Base-by-base conservation (phyloP, 495 filamentous ascomycete genomes). In the Aspergillus panamensis region DNA sequence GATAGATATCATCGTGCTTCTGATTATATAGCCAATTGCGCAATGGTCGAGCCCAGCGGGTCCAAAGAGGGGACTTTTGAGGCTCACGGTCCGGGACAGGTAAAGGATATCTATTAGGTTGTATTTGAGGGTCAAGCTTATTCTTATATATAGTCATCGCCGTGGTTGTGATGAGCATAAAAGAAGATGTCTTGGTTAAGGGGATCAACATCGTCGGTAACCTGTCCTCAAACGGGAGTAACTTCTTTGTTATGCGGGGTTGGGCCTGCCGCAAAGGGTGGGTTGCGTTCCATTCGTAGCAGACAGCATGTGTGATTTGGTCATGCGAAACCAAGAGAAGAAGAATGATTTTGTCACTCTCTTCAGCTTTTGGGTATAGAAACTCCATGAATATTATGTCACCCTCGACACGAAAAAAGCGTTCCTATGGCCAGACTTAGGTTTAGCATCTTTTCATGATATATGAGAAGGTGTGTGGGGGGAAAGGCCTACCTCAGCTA, bases 331-430 rank as follows among this genome's bases (percentile, higher is more conserved):
- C 69, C 19, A 97, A 77, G 5, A 96, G 69, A 29, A 96, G 74
- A 8, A 97, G 76, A 33, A 95, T 87, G 42, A 95, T 87, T 37
- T 79, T 77, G 14, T 80, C 70, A 50, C 88, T 83, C 57, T 85
- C 82, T 19, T 66, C 64, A 9, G 80, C 64, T 6, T 78, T 78
- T 6, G 92, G 88, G 57, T 90, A 84, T 6, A 98, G 81, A 59
- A 97, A 98, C 31, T 92, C 88, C 75, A 96, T 87, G 62, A 91
- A 88, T 54, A 92, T 73, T 33, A 97, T 91, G 13, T 84, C 77
- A 1, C 93, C 92, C 20, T 84, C 80, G 12, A 92, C 73, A 40
- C 77, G 67, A 32, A 88, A 79, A 20, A 82, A 75, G 43, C 78
- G 78, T 63, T 86, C 80, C 69, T 83, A 58, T 5, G 5, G 25